phyloP scores from a whole-genome alignment of 257 asterid genomes.

The Linaria vulgaris region DNA sequence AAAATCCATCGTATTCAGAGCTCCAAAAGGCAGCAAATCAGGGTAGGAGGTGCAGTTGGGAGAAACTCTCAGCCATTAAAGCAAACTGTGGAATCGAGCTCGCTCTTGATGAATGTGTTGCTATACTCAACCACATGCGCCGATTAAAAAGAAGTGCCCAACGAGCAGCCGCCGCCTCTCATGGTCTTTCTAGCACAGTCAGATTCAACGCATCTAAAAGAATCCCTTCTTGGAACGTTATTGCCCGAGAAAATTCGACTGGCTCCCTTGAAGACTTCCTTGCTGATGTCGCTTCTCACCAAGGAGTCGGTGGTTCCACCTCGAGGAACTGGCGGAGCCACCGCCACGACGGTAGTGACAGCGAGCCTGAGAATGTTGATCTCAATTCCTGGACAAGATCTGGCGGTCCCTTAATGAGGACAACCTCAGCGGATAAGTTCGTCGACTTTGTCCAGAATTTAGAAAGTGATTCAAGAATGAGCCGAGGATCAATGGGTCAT shows the following conservation, averaged over 20 bases:
- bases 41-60: constrained; percentile 96
- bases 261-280: constrained; percentile 83
- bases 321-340: constrained; percentile 41
- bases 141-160: constrained; percentile 78
- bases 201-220: constrained; percentile 70
- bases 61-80: constrained; percentile 92
- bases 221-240: constrained; percentile 92
- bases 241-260: constrained; percentile 82
- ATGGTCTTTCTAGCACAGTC: constrained; percentile 40
- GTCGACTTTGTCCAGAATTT: constrained; percentile 75
- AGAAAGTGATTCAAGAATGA: constrained; percentile 40
- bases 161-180: constrained; percentile 80
- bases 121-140: constrained; percentile 87
- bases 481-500: constrained; percentile 21
- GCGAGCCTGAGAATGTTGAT: constrained; percentile 74
- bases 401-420: constrained; percentile 97
- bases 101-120: constrained; percentile 86
- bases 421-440: constrained; percentile 79
- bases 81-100: constrained; percentile 96
- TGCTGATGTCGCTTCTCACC: constrained; percentile 35
- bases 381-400: constrained; percentile 78
- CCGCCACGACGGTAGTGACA: constrained; percentile 70
- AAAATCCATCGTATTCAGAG: constrained; percentile 77
- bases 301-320: constrained; percentile 12
- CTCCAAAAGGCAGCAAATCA: constrained; percentile 87